Base-by-base conservation (phyloP, 306 rosid species). In the Vigna reflexopilosa region DNA sequence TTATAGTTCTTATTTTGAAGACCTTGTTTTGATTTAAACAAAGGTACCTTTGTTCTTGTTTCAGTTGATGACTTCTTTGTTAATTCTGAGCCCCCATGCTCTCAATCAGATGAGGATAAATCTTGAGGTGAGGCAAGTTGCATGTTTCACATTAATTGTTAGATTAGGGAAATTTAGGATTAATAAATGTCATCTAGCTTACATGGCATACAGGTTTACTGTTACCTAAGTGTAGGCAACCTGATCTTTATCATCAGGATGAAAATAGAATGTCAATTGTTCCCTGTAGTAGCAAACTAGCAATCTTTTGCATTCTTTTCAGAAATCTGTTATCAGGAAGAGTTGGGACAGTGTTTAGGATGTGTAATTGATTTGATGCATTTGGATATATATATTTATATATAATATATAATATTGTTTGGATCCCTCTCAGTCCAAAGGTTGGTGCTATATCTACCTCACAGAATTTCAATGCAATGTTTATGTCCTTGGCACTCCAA, bases 61-160 rank as follows among this genome's bases (percentile, higher is more conserved):
- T 80, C 97, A 87, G 97, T 91, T 85, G 99, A 91, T 86, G 99
- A 96, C 87, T 96, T 91, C 93, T 93, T 96, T 81, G 99, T 87
- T 55, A 94, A 91, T 82, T 90, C 99, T 1, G 98, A 90, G 38
- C 97, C 90, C 11, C 90, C 88, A 24, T 80, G 90, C 82, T 87
- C 91, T 50, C 98, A 91, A 73, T 91, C 98, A 30, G 99, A 96
- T 1, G 99, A 93, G 81, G 98, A 96, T 84, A 95, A 77, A 84
- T 75, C 96, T 67, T 87, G 85, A 87, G 89, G 86, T 32, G 84
- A 70, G 85, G 75, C 75, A 49, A 49, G 73, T 19, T 61, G 75
- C 59, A 58, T 66, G 75, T 75, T 83, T 77, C 81, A 22, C 86
- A 70, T 73, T 76, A 67, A 78, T 74, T 82, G 68, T 68, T 83